Evolutionary conservation across 441 rosid genomes (phyloP).

Genomic region (Euphorbia schlechtendalii): DNA sequence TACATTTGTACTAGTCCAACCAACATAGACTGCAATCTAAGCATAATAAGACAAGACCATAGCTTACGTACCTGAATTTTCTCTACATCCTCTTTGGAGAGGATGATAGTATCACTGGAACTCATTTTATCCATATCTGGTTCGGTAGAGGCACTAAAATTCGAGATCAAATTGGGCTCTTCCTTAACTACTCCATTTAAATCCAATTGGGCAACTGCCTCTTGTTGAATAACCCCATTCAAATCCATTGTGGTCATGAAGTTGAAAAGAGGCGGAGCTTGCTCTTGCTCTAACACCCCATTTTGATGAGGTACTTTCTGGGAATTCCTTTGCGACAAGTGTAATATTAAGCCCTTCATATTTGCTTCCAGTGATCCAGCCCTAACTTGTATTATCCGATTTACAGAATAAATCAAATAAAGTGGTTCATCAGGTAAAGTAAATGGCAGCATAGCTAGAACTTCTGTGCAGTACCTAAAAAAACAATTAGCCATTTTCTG

Average conservation of each 20-base stretch:
- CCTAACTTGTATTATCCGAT: constrained; percentile 89
- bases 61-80: constrained; percentile 63
- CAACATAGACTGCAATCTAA: neutral
- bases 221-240: constrained; percentile 47
- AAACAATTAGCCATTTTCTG: constrained; percentile 18
- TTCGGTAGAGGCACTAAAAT: constrained; percentile 28
- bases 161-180: constrained; percentile 34
- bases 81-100: constrained; percentile 62
- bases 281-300: constrained; percentile 42
- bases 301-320: constrained; percentile 35
- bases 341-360: constrained; percentile 62
- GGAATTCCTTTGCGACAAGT: constrained; percentile 49
- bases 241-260: constrained; percentile 45
- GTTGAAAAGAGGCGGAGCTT: constrained; percentile 27
- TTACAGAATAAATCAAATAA: constrained; percentile 81
- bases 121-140: constrained; percentile 29
- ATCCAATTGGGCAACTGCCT: constrained; percentile 42
- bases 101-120: constrained; percentile 33
- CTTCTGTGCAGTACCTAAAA: constrained; percentile 88
- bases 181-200: constrained; percentile 61
- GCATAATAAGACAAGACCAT: neutral
- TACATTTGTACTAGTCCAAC: neutral
- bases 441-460: constrained; percentile 90
- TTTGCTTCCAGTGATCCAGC: constrained; percentile 94
- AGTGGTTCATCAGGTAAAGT: constrained; percentile 95